phyloP scores from a whole-genome alignment of 495 filamentous ascomycete species.

The Podospora australis region DNA sequence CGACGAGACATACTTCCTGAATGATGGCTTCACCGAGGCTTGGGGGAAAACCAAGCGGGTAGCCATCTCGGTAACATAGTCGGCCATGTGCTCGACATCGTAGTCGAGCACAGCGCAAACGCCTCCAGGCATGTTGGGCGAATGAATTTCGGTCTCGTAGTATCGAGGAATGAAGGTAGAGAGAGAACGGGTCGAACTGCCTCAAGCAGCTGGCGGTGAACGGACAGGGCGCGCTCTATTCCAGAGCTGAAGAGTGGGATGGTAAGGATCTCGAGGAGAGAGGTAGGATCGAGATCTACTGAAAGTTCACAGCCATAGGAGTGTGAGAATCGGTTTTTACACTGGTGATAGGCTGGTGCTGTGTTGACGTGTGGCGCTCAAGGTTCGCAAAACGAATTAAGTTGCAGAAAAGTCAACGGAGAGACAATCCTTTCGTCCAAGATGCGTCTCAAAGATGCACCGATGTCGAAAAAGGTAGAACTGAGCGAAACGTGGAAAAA shows the following conservation, averaged over 20 bases:
- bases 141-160: constrained; percentile 5
- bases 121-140: constrained; percentile 60
- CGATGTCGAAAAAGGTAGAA: too few relatives aligned
- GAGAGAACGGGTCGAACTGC: constrained; percentile 28
- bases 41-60: constrained; percentile 70
- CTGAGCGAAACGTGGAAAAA: constrained; percentile 4
- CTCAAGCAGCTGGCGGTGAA: constrained; percentile 36
- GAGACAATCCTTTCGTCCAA: too few relatives aligned
- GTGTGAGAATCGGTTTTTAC: constrained; percentile 5
- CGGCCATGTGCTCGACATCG: constrained; percentile 96
- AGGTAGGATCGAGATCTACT: constrained; percentile 32
- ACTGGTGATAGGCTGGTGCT: neutral
- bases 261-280: constrained; percentile 15
- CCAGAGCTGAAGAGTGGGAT: constrained; percentile 37
- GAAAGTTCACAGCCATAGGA: constrained; percentile 40
- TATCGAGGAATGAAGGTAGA: neutral
- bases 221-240: constrained; percentile 15
- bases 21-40: constrained; percentile 61
- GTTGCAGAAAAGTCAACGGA: neutral
- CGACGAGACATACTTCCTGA: constrained; percentile 90
- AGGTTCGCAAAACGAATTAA: neutral
- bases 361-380: neutral
- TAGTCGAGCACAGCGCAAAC: constrained; percentile 97
- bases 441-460: too few relatives aligned
- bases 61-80: constrained; percentile 93